A percentile compares a stretch with the other conserved stretches of the same genome.
Conservation (phyloP, 1,284 basidiomycete genomes). For the Cutaneotrichosporon curvatum region DNA sequence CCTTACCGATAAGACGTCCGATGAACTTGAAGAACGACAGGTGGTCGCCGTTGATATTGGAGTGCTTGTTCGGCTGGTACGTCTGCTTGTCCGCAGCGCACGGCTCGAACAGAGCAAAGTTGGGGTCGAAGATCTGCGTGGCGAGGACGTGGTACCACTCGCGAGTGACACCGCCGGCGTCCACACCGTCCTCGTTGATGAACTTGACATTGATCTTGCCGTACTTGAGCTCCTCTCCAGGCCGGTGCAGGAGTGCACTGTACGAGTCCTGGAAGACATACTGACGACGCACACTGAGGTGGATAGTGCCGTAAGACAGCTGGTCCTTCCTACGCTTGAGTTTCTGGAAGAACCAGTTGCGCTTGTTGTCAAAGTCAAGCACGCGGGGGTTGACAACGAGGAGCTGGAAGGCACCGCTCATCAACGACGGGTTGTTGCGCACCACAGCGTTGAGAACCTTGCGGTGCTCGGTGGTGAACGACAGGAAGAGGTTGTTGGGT, state of each 20-base stretch:
- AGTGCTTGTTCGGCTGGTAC: constrained; percentile 94
- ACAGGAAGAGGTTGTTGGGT: constrained; percentile 78
- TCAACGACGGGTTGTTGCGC: constrained; percentile 91
- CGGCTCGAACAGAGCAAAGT: constrained; percentile 90
- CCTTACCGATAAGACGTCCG: constrained; percentile 85
- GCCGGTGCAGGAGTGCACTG: constrained; percentile 79
- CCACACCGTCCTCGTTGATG: constrained; percentile 95
- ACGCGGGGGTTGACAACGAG: constrained; percentile 93
- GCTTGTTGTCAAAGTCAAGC: constrained; percentile 99
- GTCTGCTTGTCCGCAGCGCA: constrained; percentile 89
- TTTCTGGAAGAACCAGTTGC: constrained; percentile 96
- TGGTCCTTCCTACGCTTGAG: constrained; percentile 76
- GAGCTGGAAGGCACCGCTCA: constrained; percentile 96
- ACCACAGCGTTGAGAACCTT: constrained; percentile 97
- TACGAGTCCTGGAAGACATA: constrained; percentile 98
- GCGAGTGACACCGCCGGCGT: constrained; percentile 94
- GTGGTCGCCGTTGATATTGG: constrained; percentile 74
- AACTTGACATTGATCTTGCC: constrained; percentile 96
- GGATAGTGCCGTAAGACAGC: constrained; percentile 67
- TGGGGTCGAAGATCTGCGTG: constrained; percentile 99
- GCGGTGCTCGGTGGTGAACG: constrained; percentile 88
- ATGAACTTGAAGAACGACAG: constrained; percentile 98
- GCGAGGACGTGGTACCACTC: constrained; percentile 99
- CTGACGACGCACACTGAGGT: constrained; percentile 84
- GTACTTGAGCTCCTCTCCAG: constrained; percentile 94